Evolutionary conservation across 1,139 yeast genomes (phyloP).

Genomic region (Sugiyamaella japonica): DNA sequence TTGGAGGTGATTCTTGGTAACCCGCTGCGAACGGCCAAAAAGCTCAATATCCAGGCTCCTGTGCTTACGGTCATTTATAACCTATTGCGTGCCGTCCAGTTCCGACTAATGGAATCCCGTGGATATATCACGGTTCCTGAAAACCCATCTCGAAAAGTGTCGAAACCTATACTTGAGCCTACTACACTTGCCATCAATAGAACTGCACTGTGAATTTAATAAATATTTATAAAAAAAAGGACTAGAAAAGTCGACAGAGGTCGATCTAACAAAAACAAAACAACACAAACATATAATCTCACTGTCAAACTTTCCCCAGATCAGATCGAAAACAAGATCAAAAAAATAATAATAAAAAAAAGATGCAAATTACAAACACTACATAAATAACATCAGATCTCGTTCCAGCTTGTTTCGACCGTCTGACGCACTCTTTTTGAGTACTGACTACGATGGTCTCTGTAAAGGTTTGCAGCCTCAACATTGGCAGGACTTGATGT

Average conservation of each 20-base stretch:
- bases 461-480: slow-evolving; percentile 94
- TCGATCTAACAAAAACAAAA: not conserved
- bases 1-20: slow-evolving; percentile 71
- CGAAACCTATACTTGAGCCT: slow-evolving; percentile 34
- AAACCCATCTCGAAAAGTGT: slow-evolving; percentile 32
- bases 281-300: not conserved
- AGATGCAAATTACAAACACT: slow-evolving; percentile 1
- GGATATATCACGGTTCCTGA: slow-evolving; percentile 50
- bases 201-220: not conserved
- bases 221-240: slow-evolving; percentile 2
- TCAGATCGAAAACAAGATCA: not conserved
- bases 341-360: not conserved
- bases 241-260: not conserved
- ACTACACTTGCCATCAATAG: slow-evolving; percentile 14
- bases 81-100: slow-evolving; percentile 59
- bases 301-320: not conserved
- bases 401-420: slow-evolving; percentile 59
- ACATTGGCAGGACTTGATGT: slow-evolving; percentile 97
- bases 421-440: slow-evolving; percentile 89
- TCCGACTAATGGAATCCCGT: slow-evolving; percentile 54
- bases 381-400: slow-evolving; percentile 19
- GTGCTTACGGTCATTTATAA: slow-evolving; percentile 56
- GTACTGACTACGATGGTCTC: slow-evolving; percentile 92
- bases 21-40: slow-evolving; percentile 60
- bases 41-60: slow-evolving; percentile 59